Conservation (phyloP, 805 yeast genomes). For the Cyberlindnera lachancei region DNA sequence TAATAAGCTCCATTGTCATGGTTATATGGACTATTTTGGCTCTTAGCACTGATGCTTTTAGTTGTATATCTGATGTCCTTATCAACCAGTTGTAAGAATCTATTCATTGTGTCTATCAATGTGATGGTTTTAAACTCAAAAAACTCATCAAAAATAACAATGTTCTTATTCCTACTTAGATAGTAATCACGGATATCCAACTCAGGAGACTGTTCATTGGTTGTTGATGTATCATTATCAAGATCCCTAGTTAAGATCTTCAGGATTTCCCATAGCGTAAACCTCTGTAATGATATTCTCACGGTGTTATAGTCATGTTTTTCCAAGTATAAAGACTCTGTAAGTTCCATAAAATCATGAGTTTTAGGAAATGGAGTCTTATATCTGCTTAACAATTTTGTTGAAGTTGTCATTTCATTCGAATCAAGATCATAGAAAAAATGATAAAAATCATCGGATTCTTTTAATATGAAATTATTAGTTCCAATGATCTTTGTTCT, state of each 20-base stretch:
- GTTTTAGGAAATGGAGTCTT: slow-evolving; percentile 13
- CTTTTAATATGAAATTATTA: slow-evolving; percentile 56
- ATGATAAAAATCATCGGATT: slow-evolving; percentile 50
- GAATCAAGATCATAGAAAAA: slow-evolving; percentile 52
- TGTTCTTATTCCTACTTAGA: slow-evolving; percentile 23
- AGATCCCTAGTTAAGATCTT: slow-evolving; percentile 18
- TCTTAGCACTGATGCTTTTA: too few species aligned
- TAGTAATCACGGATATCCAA: slow-evolving; percentile 26
- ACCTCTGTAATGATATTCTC: slow-evolving; percentile 22
- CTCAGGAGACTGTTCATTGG: slow-evolving; percentile 12
- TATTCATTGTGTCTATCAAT: slow-evolving; percentile 12
- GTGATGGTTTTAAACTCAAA: slow-evolving; percentile 23
- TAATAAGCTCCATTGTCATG: too few species aligned
- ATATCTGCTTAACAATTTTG: slow-evolving; percentile 9
- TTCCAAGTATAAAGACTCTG: slow-evolving; percentile 7
- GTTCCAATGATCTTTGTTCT: slow-evolving; percentile 52
- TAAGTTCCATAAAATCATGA: slow-evolving; percentile 15
- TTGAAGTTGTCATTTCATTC: slow-evolving; percentile 24
- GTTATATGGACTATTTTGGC: too few species aligned
- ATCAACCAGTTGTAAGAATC: neutral
- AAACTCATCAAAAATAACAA: slow-evolving; percentile 26
- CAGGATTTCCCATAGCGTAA: slow-evolving; percentile 27
- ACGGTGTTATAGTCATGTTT: slow-evolving; percentile 25
- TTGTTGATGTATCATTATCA: too few species aligned
- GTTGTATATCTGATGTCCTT: too few species aligned